Base-by-base conservation (phyloP, 108 stramenopile genomes). In the Fistulifera pelliculosa region DNA sequence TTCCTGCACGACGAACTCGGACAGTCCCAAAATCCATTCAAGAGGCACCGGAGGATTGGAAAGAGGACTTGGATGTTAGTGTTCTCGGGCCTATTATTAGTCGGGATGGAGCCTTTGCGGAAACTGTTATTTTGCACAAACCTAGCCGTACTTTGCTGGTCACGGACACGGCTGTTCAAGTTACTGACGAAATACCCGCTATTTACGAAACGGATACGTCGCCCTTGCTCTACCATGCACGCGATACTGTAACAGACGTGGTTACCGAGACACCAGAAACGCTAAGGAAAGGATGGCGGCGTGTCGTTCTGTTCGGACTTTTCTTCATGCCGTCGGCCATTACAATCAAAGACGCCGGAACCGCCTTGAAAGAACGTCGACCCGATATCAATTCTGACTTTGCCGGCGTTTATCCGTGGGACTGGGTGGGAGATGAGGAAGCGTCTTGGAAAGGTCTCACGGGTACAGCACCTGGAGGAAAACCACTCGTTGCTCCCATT, bases 51-150 rank as follows among this genome's bases (percentile, higher is more conserved):
- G 52, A 39, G 10, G 85, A 81, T 27, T 87, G 88, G 93, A 58
- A 57, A 13, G 52, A 44, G 2, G 88, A 83, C 31, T 86, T 94
- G 51, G 78, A 85, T 45, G 80, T 72, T 38, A 47, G 55, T 14
- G 83, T 80, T 19, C 47, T 96, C 50, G 95, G 94, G 5, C 95
- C 95, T 13, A 62, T 95, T 51, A 85, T 90, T 40, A 83, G 80
- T 24, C 75, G 83, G 53, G 93, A 83, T 74, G 96, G 96, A 17
- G 87, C 87, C 7, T 96, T 85, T 76, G 86, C 83, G 1, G 96
- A 96, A 57, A 85, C 91, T 12, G 96, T 93, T n/a, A 83, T 96
- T 45, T 87, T 77, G 48, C 94, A 94, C 73, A 80, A 72, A 45
- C 65, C 68, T 8, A 85, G 93, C 5, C 74, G 76, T 57, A 93